Base-by-base conservation (phyloP, 2,329 filamentous ascomycete genomes). In the Talaromyces atroroseus region DNA sequence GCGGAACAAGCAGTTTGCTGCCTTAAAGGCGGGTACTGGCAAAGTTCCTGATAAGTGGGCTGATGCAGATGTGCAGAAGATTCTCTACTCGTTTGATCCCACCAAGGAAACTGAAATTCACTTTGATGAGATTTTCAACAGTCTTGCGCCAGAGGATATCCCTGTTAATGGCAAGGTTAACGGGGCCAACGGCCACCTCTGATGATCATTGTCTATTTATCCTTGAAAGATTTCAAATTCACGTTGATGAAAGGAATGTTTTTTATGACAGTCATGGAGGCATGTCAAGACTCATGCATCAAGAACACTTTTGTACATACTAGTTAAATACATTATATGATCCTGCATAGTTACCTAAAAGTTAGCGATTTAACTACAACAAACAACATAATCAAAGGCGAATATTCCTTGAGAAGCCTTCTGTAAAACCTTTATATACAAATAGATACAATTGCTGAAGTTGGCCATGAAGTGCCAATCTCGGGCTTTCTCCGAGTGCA, bases 11-110 rank as follows among this genome's bases (percentile, higher is more conserved):
- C 73, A 78, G 52, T 84, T 84, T 66, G 78, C 77, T 54, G 78
- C 79, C 53, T 74, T 81, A 59, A 77, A 74, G 60, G 66, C 74
- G 62, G 72, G 72, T 54, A 79, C 77, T 65, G 76, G 77, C 1
- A 76, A 75, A 20, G 72, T 73, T 8, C 72, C 73, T 10, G 85
- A 88, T 71, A 87, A 86, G 73, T 88, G 85, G 85, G 83, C 83
- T 2, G 86, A 85, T 68, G 83, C 84, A 10, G 84, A 87, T 64
- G 82, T 87, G 44, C 85, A 88, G 70, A 78, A 80, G 68, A 80
- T 81, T 77, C 82, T 87, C 59, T 87, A 87, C 69, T 79, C 80
- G 11, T 78, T 84, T 64, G 84, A 87, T 69, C 85, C 83, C 64
- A 76, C 82, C 50, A 71, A 76, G 63, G 78, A 82, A 55, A 78